Percentiles rank a stretch among this genome's conserved stretches.
Evolutionary conservation across 768 basidiomycete species (phyloP).

Genomic region (Russula sp.): DNA sequence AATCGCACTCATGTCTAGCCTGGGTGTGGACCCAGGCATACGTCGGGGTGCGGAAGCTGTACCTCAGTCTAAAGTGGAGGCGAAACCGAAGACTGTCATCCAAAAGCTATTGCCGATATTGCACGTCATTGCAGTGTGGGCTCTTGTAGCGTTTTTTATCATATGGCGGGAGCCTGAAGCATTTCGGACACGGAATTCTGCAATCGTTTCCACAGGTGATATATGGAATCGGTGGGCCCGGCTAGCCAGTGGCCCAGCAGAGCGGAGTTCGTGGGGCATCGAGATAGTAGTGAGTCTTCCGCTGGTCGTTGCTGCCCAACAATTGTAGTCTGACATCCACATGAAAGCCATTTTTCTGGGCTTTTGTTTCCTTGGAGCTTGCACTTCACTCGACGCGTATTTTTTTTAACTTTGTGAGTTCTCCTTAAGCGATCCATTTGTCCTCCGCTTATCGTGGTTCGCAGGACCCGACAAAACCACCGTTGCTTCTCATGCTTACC

Average conservation of each 20-base stretch:
- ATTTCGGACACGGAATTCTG: conserved; percentile 42
- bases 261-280: conserved; percentile 44
- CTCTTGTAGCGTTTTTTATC: conserved; percentile 63
- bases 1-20: conserved; percentile 36
- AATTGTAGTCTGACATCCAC: conserved; percentile 13
- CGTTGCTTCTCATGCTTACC: conserved; percentile 55
- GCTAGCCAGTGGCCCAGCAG: conserved; percentile 43
- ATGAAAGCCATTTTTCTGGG: conserved; percentile 76
- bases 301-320: neutral
- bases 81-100: conserved; percentile 42
- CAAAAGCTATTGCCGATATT: conserved; percentile 65
- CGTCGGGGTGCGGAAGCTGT: conserved; percentile 11
- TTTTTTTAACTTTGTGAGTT: conserved; percentile 63
- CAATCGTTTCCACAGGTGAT: conserved; percentile 36
- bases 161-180: conserved; percentile 59
- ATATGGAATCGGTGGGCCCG: conserved; percentile 65
- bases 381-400: conserved; percentile 69
- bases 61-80: conserved; percentile 21
- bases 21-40: conserved; percentile 28
- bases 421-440: neutral
- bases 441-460: neutral
- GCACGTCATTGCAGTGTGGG: conserved; percentile 64
- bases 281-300: conserved; percentile 53
- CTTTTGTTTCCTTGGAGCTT: conserved; percentile 69
- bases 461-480: conserved; percentile 59